Evolutionary conservation across 2,329 filamentous ascomycete genomes (phyloP), one percentile per base, ranked within the genome.

Genomic region (Diplodia sapinea): DNA sequence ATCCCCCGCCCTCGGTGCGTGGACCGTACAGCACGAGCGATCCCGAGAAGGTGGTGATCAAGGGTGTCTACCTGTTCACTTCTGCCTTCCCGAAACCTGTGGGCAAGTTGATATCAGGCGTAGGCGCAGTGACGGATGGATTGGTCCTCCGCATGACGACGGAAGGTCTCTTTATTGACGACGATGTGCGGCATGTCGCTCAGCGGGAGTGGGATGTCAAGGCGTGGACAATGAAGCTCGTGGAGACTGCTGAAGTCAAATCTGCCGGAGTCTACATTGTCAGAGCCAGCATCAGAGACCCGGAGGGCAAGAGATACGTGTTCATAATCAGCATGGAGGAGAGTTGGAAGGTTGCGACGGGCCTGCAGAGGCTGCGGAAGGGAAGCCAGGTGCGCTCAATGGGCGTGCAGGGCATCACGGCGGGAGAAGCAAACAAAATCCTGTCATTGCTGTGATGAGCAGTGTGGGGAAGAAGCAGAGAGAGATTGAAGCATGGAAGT

Each of bases 201-300:
- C 93, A 98, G 80, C 89, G 95, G 69, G 95, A 99, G 81, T 99
- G 95, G 95, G 95, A 99, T 78, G 89, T 98, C 76, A 98, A 98
- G 80, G 94, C 94, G 31, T 98, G 95, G 95, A 97, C 93, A 52
- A 87, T 99, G 80, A 97, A 96, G 81, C 83, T 91, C 71, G 88
- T 96, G 79, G 95, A 98, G 86, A 67, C 66, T 8, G 57, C 49
- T 50, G 66, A 67, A 40, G 36, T 67, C 33, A 52, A 51, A 17
- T 11, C 49, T 7, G 47, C 33, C 33, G 56, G 56, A 50, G 20
- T 47, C 15, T 62, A 55, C 36, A 79, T 89, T 65, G 80, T 89
- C 66, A 82, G 87, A 64, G 86, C 86, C 15, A 85, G 80, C 57
- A 78, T 87, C 57, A 82, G 86, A 68, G 87, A 89, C 26, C 80